These are phyloP conservation scores for Lunasporangiospora selenospora DNA, from an alignment of 192 early-diverging fungal genomes.

Conservation along the genomic window DNA sequence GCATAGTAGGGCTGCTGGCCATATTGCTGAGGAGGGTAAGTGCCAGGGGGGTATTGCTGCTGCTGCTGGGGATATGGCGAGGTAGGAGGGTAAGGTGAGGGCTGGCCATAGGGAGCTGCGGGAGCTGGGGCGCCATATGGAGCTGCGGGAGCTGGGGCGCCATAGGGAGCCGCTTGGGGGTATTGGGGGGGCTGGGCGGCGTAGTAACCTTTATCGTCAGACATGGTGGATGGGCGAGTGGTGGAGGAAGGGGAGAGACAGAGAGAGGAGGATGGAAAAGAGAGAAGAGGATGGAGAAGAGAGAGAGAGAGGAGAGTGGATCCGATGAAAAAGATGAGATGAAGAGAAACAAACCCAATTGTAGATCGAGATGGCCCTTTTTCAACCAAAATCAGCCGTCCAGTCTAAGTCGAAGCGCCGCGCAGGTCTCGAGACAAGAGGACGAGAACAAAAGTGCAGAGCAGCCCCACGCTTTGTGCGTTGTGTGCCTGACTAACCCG, in stretches of 20 bases:
- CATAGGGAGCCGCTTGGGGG: conserved; percentile 20
- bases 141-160: background rate
- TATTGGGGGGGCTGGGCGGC: conserved; percentile 23
- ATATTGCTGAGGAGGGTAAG: conserved; percentile 14
- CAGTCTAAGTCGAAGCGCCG: too few relatives aligned
- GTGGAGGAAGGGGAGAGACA: background rate
- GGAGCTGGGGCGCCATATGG: background rate
- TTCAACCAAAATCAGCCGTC: too few relatives aligned
- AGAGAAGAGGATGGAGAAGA: background rate
- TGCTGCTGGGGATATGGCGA: too few relatives aligned
- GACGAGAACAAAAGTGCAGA: too few relatives aligned
- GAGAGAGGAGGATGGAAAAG: background rate
- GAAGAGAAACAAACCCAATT: background rate
- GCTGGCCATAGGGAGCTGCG: conserved; percentile 16
- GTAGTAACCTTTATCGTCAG: conserved; percentile 31
- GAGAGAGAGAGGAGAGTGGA: background rate
- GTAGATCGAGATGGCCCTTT: too few relatives aligned
- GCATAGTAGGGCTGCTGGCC: conserved; percentile 12
- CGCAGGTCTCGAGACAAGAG: too few relatives aligned
- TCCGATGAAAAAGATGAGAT: background rate
- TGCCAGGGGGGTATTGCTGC: background rate
- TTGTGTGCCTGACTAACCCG: too few relatives aligned
- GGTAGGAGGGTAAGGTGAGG: background rate
- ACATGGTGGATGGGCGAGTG: conserved; percentile 2
- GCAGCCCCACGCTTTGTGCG: too few relatives aligned